Base-by-base conservation (phyloP, 2,329 filamentous ascomycete species). In the Botrytis tulipae region DNA sequence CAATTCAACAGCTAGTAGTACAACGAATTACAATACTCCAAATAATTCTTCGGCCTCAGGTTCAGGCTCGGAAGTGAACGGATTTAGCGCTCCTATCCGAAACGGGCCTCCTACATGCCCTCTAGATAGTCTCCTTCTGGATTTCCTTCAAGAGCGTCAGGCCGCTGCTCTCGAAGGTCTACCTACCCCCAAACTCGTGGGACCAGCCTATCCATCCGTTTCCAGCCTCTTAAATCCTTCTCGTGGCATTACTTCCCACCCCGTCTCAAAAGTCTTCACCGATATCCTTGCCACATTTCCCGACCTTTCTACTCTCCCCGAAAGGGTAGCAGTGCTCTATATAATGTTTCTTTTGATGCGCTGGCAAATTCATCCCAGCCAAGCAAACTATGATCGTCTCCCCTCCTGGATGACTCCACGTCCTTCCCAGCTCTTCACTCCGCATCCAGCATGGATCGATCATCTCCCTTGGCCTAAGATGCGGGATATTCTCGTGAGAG, bases 271-370 rank as follows among this genome's bases (percentile, higher is more conserved):
- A 77, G 88, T 97, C 22, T 93, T 97, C 80, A 95, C 93, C 60
- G 93, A 97, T 81, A 94, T 97, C 74, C 85, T 97, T 18, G 86
- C 88, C 76, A 93, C 92, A n/a, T 97, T 97, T 78, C 93, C 94
- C 0, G 91, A 93, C 78, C 89, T 97, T 44, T 88, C 87, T 6
- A 87, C 86, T n/a, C 86, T 97, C 0, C 94, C 94, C 0, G 94
- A 97, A 82, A 91, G 93, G 78, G 89, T 97, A 0, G 94, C 92
- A 14, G 89, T 93, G 10, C 86, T 97, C 12, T 97, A 95, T 81
- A 85, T 92, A 80, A 97, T 97, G 93, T 97, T 97, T 82, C 86
- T 95, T 46, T 81, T 94, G 76, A 93, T 96, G 91, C 88, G 91
- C 60, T 97, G 94, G 93, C 90, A 93, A 80, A 92, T 97, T 73